Evolutionary conservation across 2,329 filamentous ascomycete genomes (phyloP).

Genomic region (Aquanectria penicillioides): DNA sequence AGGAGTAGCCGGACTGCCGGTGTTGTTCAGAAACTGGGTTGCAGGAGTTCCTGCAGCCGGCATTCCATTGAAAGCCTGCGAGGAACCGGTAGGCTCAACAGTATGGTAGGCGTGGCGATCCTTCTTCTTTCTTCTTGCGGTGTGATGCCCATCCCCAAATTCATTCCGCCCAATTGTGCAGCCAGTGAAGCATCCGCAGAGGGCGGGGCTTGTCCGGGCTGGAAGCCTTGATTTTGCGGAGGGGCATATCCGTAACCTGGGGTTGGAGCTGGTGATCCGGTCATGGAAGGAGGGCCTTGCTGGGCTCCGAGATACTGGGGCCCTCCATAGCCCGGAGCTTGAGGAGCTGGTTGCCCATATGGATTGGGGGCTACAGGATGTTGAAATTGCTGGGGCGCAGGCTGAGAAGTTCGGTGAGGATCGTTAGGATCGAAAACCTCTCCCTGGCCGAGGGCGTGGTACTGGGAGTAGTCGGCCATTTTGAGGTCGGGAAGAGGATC

Average conservation of each 20-base stretch:
- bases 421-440: slow-evolving; percentile 65
- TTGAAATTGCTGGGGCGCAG: slow-evolving; percentile 65
- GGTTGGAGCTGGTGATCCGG: slow-evolving; percentile 38
- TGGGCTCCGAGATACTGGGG: slow-evolving; percentile 52
- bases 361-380: slow-evolving; percentile 63
- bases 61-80: slow-evolving; percentile 76
- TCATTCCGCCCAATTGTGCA: slow-evolving; percentile 82
- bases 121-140: slow-evolving; percentile 84
- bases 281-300: slow-evolving; percentile 41
- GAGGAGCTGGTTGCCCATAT: slow-evolving; percentile 58
- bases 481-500: slow-evolving; percentile 36
- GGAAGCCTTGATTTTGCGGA: slow-evolving; percentile 40
- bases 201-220: slow-evolving; percentile 42
- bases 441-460: slow-evolving; percentile 66
- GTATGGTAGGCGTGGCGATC: slow-evolving; percentile 92
- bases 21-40: slow-evolving; percentile 51
- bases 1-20: slow-evolving; percentile 52
- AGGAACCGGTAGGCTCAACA: slow-evolving; percentile 76
- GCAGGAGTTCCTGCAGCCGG: slow-evolving; percentile 65
- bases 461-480: slow-evolving; percentile 67
- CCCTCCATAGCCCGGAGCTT: slow-evolving; percentile 48
- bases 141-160: slow-evolving; percentile 65
- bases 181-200: slow-evolving; percentile 64
- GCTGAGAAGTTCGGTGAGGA: slow-evolving; percentile 61
- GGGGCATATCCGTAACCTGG: slow-evolving; percentile 43